These are phyloP conservation scores for Candida boleticola DNA, from an alignment of 805 yeast species.

Conservation along the genomic window DNA sequence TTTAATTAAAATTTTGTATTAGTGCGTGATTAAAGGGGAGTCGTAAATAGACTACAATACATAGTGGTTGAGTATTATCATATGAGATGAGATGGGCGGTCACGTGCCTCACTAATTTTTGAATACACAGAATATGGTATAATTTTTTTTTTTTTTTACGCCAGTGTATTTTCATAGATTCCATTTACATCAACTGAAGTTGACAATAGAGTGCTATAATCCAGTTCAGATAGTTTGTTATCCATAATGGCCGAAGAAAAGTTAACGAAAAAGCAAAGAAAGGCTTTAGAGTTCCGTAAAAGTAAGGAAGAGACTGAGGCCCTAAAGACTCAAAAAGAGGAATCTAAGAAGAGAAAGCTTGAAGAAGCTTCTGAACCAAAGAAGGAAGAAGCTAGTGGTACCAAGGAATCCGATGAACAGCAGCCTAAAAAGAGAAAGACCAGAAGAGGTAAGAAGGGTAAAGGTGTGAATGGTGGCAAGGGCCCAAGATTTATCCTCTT, in stretches of 20 bases:
- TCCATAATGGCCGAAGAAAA: constrained; percentile 32
- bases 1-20: no score
- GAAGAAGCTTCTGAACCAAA: constrained; percentile 29
- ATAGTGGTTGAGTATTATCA: no score
- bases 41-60: no score
- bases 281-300: constrained; percentile 57
- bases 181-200: no score
- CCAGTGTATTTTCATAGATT: no score
- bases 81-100: not conserved
- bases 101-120: not conserved
- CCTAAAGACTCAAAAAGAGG: constrained; percentile 31
- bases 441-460: constrained; percentile 74
- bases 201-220: no score
- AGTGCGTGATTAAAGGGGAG: no score
- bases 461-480: constrained; percentile 45
- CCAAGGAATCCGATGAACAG: constrained; percentile 12
- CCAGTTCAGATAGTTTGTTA: no score
- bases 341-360: constrained; percentile 29
- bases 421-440: constrained; percentile 67
- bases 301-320: constrained; percentile 39
- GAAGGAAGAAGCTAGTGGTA: constrained; percentile 14
- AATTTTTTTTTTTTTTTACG: no score
- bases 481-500: constrained; percentile 78
- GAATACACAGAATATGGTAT: no score
- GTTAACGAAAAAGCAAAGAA: constrained; percentile 63